Evolutionary conservation across 495 filamentous ascomycete species (phyloP).

Genomic region (Pseudevernia furfuracea): DNA sequence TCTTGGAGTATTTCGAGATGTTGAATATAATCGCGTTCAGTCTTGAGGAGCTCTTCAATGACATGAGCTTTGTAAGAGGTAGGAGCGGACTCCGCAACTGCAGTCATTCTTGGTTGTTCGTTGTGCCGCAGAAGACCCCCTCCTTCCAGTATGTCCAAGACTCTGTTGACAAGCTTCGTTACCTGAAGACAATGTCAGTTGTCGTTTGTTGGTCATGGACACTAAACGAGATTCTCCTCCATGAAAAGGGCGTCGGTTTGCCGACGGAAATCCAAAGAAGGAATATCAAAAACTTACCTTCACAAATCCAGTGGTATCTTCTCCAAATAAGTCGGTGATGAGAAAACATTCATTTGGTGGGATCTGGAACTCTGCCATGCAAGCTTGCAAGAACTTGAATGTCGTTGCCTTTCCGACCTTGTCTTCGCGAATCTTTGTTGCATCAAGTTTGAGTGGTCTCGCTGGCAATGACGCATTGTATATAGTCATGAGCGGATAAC

Average conservation of each 20-base stretch:
- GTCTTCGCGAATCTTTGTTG: conserved; percentile 47
- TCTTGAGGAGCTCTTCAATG: conserved; percentile 81
- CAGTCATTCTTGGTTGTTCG: conserved; percentile 33
- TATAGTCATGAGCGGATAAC: conserved; percentile 76
- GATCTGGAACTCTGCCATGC: conserved; percentile 63
- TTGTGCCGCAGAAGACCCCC: conserved; percentile 58
- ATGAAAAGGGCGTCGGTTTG: neutral
- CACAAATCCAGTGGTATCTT: conserved; percentile 94
- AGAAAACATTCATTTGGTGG: conserved; percentile 79
- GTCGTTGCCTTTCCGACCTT: conserved; percentile 64
- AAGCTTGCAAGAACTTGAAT: conserved; percentile 64
- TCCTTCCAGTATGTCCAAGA: conserved; percentile 76
- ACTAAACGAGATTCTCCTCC: neutral
- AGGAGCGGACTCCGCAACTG: conserved; percentile 23
- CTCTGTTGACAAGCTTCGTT: conserved; percentile 74
- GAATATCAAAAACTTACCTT: conserved; percentile 51
- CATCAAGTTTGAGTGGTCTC: conserved; percentile 56
- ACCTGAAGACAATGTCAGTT: conserved; percentile 45
- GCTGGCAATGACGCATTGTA: conserved; percentile 75
- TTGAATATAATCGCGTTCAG: conserved; percentile 97
- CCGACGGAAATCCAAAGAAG: neutral
- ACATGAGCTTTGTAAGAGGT: conserved; percentile 80
- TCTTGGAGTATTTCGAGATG: conserved; percentile 91
- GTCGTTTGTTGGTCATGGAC: neutral
- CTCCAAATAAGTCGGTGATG: conserved; percentile 82